Conservation (phyloP, 2,329 filamentous ascomycete genomes). For the Clonostachys solani region DNA sequence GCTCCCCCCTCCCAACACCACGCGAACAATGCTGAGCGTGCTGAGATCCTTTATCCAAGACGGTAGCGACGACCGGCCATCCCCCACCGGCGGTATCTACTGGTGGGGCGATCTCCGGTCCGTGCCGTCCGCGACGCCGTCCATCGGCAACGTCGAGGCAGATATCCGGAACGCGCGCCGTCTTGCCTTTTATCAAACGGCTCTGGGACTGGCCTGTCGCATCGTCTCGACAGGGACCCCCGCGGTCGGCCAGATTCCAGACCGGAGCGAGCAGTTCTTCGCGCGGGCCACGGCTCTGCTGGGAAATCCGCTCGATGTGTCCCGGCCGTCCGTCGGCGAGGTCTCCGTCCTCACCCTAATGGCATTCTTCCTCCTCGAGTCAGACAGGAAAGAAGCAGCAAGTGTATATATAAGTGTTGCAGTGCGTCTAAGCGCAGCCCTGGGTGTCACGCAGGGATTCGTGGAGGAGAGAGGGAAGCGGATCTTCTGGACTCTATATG, state of each 20-base stretch:
- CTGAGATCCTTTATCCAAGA: conserved; percentile 40
- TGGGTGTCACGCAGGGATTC: conserved; percentile 39
- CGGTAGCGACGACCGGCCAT: conserved; percentile 16
- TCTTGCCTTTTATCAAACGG: conserved; percentile 38
- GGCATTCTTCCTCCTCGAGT: conserved; percentile 43
- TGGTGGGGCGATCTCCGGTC: conserved; percentile 39
- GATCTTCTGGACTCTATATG: conserved; percentile 47
- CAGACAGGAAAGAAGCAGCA: conserved; percentile 41
- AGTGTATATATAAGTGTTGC: conserved; percentile 41
- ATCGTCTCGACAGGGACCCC: conserved; percentile 21
- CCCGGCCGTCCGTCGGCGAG: conserved; percentile 30
- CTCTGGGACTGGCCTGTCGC: conserved; percentile 33
- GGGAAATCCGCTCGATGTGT: conserved; percentile 41
- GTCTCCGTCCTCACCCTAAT: conserved; percentile 40
- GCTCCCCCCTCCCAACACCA: conserved; percentile 29
- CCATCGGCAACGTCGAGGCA: conserved; percentile 10
- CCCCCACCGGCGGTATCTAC: conserved; percentile 38
- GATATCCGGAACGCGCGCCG: conserved; percentile 23
- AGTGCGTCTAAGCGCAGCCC: conserved; percentile 41
- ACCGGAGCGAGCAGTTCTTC: conserved; percentile 31
- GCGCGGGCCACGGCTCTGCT: conserved; percentile 35
- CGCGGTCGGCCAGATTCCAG: not conserved
- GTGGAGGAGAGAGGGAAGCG: conserved; percentile 38
- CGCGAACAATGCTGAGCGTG: conserved; percentile 29
- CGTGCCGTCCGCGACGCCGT: conserved; percentile 16